Conservation (phyloP, 306 rosid genomes). For the Senna siamea region DNA sequence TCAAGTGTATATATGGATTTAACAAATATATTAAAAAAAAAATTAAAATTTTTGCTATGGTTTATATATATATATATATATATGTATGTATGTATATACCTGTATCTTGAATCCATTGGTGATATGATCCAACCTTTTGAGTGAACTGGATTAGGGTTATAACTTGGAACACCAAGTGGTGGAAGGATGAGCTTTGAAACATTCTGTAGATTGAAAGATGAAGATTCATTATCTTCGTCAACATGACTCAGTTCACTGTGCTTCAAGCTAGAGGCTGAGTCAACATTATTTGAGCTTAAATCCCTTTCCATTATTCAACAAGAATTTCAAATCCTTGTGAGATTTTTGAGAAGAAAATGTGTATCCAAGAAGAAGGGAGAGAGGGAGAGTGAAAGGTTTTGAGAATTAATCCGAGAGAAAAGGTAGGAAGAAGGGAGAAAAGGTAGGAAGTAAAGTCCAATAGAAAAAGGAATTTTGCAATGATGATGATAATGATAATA, state of each 20-base stretch:
- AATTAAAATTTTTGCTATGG: too few relatives aligned
- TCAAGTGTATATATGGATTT: too few relatives aligned
- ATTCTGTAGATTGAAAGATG: conserved; percentile 54
- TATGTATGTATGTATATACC: conserved; percentile 59
- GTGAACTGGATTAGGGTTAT: conserved; percentile 44
- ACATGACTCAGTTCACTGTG: conserved; percentile 5
- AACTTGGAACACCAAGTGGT: conserved; percentile 77
- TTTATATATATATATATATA: too few relatives aligned
- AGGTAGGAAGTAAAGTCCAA: conserved; percentile 11
- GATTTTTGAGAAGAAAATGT: not conserved
- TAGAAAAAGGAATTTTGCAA: conserved; percentile 11
- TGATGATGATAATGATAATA: not conserved
- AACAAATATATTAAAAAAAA: too few relatives aligned
- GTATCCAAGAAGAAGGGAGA: not conserved
- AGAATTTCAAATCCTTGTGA: not conserved
- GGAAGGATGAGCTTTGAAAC: conserved; percentile 92
- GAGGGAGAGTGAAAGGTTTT: too few relatives aligned
- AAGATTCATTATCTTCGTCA: conserved; percentile 41
- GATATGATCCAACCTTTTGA: conserved; percentile 70
- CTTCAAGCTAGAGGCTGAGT: conserved; percentile 35
- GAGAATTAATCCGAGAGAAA: too few relatives aligned
- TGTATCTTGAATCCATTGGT: conserved; percentile 85
- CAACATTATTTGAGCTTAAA: conserved; percentile 27
- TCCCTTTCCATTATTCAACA: conserved; percentile 43
- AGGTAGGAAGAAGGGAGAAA: conserved; percentile 9